Conservation (phyloP, 257 asterid genomes). For the Solanum phureja region DNA sequence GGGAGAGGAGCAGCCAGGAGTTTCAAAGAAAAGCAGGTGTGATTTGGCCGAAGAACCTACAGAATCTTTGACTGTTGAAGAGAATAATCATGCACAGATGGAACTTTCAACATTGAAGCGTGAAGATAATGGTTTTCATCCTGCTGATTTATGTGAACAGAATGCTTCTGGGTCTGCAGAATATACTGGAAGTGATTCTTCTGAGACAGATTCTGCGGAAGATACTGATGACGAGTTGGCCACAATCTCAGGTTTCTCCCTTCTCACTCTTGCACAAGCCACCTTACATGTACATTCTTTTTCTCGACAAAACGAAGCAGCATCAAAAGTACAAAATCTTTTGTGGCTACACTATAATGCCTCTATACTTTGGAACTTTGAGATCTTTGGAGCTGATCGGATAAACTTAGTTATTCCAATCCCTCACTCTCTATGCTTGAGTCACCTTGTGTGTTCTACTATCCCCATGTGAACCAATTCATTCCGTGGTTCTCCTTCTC, state of each 20-base stretch:
- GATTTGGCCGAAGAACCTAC: conserved; percentile 37
- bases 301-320: neutral
- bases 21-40: conserved; percentile 47
- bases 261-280: neutral
- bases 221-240: conserved; percentile 71
- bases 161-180: conserved; percentile 64
- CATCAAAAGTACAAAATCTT: neutral
- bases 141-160: conserved; percentile 48
- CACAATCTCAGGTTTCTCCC: conserved; percentile 62
- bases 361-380: neutral
- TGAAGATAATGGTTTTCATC: conserved; percentile 29
- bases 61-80: conserved; percentile 34
- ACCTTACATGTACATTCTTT: neutral
- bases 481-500: neutral
- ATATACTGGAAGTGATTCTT: conserved; percentile 91
- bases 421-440: neutral
- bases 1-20: conserved; percentile 57
- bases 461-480: neutral
- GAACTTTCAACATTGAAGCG: conserved; percentile 39
- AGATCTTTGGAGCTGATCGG: neutral
- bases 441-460: neutral
- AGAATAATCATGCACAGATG: conserved; percentile 22
- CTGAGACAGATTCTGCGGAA: conserved; percentile 74
- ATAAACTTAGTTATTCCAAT: neutral
- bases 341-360: neutral